Percentiles rank a stretch among this genome's conserved stretches.
Evolutionary conservation across 1,284 basidiomycete species (phyloP).

Genomic region (Butyriboletus appendiculatus): DNA sequence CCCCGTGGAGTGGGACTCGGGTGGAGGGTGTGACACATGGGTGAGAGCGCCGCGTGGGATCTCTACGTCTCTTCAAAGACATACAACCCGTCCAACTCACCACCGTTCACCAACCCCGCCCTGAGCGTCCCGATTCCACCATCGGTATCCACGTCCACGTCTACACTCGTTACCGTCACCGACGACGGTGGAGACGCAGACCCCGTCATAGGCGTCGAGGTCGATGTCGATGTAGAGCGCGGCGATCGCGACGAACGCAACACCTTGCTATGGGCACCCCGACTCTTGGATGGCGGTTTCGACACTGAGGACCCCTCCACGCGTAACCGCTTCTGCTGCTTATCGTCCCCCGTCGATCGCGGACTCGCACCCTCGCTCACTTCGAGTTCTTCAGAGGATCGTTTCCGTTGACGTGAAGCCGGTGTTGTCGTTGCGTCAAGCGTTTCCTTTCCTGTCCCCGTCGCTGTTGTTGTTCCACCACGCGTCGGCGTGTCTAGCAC

Average conservation of each 20-base stretch:
- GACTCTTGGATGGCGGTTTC: slow-evolving; percentile 8
- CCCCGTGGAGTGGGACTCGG: slow-evolving; percentile 7
- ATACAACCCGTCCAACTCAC: slow-evolving; percentile 33
- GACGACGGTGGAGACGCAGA: slow-evolving; percentile 23
- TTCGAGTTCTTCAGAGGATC: slow-evolving; percentile 35
- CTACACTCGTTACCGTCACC: slow-evolving; percentile 16
- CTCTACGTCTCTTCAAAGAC: slow-evolving; percentile 30
- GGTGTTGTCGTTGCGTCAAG: slow-evolving; percentile 1
- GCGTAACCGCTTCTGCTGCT: slow-evolving; percentile 34
- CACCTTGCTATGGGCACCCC: neutral
- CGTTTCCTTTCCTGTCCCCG: neutral
- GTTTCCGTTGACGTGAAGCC: slow-evolving; percentile 32
- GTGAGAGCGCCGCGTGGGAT: neutral
- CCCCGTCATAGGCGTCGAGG: slow-evolving; percentile 9
- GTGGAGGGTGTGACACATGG: slow-evolving; percentile 5
- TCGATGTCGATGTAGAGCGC: slow-evolving; percentile 5
- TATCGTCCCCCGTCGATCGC: slow-evolving; percentile 14
- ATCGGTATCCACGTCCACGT: slow-evolving; percentile 20
- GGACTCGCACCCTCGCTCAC: slow-evolving; percentile 10
- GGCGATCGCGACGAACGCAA: slow-evolving; percentile 11
- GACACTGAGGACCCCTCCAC: slow-evolving; percentile 20
- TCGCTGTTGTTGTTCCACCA: neutral
- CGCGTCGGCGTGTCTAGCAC: slow-evolving; percentile 1
- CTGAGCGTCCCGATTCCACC: slow-evolving; percentile 24
- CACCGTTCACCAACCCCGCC: slow-evolving; percentile 32